Conservation (phyloP, 2,329 filamentous ascomycete genomes). For the Chaetomium olivaceum region DNA sequence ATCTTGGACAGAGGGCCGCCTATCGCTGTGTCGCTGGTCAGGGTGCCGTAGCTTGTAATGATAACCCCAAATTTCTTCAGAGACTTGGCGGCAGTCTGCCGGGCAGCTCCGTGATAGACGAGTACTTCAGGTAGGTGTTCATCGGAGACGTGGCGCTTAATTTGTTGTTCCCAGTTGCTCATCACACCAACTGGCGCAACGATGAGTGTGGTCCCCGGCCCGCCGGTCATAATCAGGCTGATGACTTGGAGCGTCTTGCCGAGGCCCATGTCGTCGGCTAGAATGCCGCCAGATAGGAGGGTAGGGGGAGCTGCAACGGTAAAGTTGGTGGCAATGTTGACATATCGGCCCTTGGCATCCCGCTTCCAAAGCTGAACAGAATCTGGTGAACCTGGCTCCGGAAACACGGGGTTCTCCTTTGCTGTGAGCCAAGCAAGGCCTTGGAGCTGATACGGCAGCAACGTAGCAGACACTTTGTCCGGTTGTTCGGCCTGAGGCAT, state of each 20-base stretch:
- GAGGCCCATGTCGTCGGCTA: slow-evolving; percentile 91
- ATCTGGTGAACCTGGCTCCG: slow-evolving; percentile 57
- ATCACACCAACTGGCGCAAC: slow-evolving; percentile 82
- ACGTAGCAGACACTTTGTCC: slow-evolving; percentile 58
- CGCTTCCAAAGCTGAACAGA: slow-evolving; percentile 78
- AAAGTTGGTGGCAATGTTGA: slow-evolving; percentile 72
- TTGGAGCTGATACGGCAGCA: slow-evolving; percentile 80
- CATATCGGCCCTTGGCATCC: slow-evolving; percentile 49
- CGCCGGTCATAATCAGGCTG: slow-evolving; percentile 66
- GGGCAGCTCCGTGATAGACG: slow-evolving; percentile 70
- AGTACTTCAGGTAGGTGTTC: slow-evolving; percentile 66
- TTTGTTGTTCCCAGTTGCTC: slow-evolving; percentile 87
- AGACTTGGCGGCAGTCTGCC: slow-evolving; percentile 54
- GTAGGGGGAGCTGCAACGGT: slow-evolving; percentile 57
- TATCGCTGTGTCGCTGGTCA: slow-evolving; percentile 59
- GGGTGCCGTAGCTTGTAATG: slow-evolving; percentile 80
- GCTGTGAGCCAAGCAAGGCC: slow-evolving; percentile 79
- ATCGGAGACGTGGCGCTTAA: slow-evolving; percentile 67
- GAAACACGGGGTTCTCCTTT: slow-evolving; percentile 71
- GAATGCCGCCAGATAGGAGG: slow-evolving; percentile 76
- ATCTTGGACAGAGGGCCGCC: slow-evolving; percentile 49
- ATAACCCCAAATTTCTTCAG: slow-evolving; percentile 72
- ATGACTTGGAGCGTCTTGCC: slow-evolving; percentile 89
- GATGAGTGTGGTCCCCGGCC: slow-evolving; percentile 69
- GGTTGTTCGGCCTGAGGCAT: slow-evolving; percentile 76